These are phyloP conservation scores for Mycocentrospora acerina DNA, from an alignment of 2,329 filamentous ascomycete species.

Conservation along the genomic window DNA sequence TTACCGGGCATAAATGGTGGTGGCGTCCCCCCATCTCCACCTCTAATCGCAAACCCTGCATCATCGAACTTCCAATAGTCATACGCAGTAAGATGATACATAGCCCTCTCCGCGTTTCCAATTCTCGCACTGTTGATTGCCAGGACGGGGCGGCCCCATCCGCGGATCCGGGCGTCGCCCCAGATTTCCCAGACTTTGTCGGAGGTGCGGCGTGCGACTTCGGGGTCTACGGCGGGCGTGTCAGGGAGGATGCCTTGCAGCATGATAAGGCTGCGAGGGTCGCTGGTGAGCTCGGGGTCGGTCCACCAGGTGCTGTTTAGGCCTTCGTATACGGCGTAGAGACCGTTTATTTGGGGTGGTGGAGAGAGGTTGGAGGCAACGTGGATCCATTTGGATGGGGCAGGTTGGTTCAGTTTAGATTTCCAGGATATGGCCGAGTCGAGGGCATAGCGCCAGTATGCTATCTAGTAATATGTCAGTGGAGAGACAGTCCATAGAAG, in stretches of 20 bases:
- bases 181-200: slow-evolving; percentile 30
- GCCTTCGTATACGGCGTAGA: slow-evolving; percentile 58
- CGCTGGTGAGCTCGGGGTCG: slow-evolving; percentile 22
- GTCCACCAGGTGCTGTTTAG: slow-evolving; percentile 37
- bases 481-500: too few relatives aligned
- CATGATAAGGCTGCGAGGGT: slow-evolving; percentile 31
- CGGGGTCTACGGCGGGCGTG: slow-evolving; percentile 22
- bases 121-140: slow-evolving; percentile 32
- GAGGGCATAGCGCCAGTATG: slow-evolving; percentile 63
- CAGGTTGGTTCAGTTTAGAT: slow-evolving; percentile 44
- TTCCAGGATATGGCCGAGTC: slow-evolving; percentile 57
- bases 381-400: slow-evolving; percentile 49
- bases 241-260: slow-evolving; percentile 30
- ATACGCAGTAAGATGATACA: slow-evolving; percentile 51
- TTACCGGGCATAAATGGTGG: slow-evolving; percentile 61
- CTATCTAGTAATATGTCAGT: slow-evolving; percentile 11
- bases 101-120: slow-evolving; percentile 22
- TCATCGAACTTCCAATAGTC: slow-evolving; percentile 57
- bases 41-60: slow-evolving; percentile 52
- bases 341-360: slow-evolving; percentile 51
- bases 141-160: slow-evolving; percentile 34
- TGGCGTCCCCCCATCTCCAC: slow-evolving; percentile 55
- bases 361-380: slow-evolving; percentile 58
- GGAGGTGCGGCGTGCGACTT: slow-evolving; percentile 26
- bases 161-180: slow-evolving; percentile 30